These are phyloP conservation scores for Malassezia restricta DNA, from an alignment of 1,284 basidiomycete species.

Conservation along the genomic window DNA sequence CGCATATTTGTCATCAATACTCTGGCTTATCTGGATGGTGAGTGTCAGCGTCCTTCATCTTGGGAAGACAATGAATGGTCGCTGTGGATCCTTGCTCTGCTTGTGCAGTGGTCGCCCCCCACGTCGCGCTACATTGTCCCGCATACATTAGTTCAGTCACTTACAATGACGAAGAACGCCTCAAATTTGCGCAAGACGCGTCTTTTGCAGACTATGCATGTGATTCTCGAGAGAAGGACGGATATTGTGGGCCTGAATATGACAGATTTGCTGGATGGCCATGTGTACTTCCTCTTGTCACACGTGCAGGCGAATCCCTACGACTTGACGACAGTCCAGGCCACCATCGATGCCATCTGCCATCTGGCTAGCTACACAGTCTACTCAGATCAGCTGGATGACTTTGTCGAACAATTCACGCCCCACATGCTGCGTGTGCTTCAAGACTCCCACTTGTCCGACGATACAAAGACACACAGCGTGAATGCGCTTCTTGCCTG, in stretches of 20 bases:
- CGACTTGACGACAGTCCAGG: conserved; percentile 57
- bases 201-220: conserved; percentile 11
- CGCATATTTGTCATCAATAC: conserved; percentile 59
- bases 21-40: conserved; percentile 36
- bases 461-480: conserved; percentile 54
- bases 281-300: conserved; percentile 59
- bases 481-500: conserved; percentile 63
- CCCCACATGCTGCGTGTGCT: conserved; percentile 58
- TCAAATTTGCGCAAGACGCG: conserved; percentile 4
- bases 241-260: conserved; percentile 81
- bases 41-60: conserved; percentile 15
- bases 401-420: conserved; percentile 73
- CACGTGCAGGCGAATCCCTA: conserved; percentile 51
- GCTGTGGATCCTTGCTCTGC: conserved; percentile 66
- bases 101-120: conserved; percentile 72
- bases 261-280: conserved; percentile 61
- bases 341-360: conserved; percentile 66
- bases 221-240: conserved; percentile 60
- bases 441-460: conserved; percentile 51
- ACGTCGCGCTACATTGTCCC: conserved; percentile 85
- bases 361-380: conserved; percentile 80
- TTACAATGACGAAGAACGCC: background rate
- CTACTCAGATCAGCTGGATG: conserved; percentile 91
- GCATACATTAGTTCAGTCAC: conserved; percentile 62
- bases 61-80: conserved; percentile 68